Conservation (phyloP, 257 asterid genomes). For the Ballota nigra region DNA sequence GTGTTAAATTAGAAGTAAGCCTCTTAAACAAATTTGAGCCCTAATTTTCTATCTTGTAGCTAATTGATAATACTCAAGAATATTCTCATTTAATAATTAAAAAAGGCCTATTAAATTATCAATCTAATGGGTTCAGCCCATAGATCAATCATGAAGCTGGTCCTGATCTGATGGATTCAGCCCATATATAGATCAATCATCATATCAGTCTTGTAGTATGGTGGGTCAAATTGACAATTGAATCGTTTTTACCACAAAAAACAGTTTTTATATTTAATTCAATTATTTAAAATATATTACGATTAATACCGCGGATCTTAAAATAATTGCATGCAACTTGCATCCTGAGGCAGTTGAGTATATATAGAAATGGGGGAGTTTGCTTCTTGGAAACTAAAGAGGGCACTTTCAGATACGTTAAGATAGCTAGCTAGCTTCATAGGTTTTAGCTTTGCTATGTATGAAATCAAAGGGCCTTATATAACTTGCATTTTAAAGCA, state of each 20-base stretch:
- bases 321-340: neutral
- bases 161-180: neutral
- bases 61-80: neutral
- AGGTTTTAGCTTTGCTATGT: conserved; percentile 38
- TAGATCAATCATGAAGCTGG: neutral
- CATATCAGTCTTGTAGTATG: neutral
- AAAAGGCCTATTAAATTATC: neutral
- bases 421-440: conserved; percentile 34
- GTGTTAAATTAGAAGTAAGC: too few species aligned
- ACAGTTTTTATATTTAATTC: too few species aligned
- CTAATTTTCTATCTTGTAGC: neutral
- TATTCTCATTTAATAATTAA: neutral
- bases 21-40: neutral
- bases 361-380: conserved; percentile 1
- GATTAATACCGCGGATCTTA: too few species aligned
- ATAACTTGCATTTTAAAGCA: conserved; percentile 59
- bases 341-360: neutral
- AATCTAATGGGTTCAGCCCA: neutral
- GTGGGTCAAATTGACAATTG: neutral
- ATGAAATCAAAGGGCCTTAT: conserved; percentile 39
- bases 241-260: too few species aligned
- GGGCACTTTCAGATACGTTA: conserved; percentile 31
- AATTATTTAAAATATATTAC: too few species aligned
- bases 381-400: conserved; percentile 20
- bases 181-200: neutral